A percentile compares a stretch with the other conserved stretches of the same genome.
These are phyloP conservation scores for Fusarium ramigenum DNA, from an alignment of 2,329 filamentous ascomycete genomes.

Conservation along the genomic window DNA sequence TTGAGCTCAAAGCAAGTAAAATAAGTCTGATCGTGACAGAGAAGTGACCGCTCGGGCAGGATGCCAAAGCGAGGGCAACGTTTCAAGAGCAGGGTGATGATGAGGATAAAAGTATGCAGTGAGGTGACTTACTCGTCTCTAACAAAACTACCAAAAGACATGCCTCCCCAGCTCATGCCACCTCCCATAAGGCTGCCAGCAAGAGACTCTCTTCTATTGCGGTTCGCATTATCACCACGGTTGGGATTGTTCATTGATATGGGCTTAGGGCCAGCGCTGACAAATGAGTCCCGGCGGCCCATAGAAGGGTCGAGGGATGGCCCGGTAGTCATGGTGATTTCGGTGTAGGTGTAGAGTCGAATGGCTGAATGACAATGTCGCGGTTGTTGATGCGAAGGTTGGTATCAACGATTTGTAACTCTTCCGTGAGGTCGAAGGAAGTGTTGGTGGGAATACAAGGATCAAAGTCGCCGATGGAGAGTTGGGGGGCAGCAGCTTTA, in stretches of 20 bases:
- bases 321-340: constrained; percentile 67
- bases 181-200: constrained; percentile 75
- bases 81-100: background rate
- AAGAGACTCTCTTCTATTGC: constrained; percentile 68
- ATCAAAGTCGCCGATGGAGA: constrained; percentile 27
- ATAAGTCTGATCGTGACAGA: background rate
- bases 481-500: constrained; percentile 37
- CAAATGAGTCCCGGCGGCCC: constrained; percentile 72
- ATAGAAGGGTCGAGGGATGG: constrained; percentile 65
- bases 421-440: constrained; percentile 27
- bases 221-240: constrained; percentile 62
- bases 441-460: constrained; percentile 47
- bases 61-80: constrained; percentile 12
- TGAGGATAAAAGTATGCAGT: constrained; percentile 17
- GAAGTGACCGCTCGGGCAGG: background rate
- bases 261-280: constrained; percentile 71
- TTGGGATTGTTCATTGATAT: constrained; percentile 74
- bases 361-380: background rate
- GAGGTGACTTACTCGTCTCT: constrained; percentile 85
- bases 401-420: background rate
- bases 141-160: constrained; percentile 97
- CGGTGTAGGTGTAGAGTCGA: constrained; percentile 27
- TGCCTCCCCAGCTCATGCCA: constrained; percentile 96
- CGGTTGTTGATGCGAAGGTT: background rate
- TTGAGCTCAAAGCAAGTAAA: background rate